phyloP scores from a whole-genome alignment of 2,329 filamentous ascomycete genomes.

The Coniochaeta hoffmannii region DNA sequence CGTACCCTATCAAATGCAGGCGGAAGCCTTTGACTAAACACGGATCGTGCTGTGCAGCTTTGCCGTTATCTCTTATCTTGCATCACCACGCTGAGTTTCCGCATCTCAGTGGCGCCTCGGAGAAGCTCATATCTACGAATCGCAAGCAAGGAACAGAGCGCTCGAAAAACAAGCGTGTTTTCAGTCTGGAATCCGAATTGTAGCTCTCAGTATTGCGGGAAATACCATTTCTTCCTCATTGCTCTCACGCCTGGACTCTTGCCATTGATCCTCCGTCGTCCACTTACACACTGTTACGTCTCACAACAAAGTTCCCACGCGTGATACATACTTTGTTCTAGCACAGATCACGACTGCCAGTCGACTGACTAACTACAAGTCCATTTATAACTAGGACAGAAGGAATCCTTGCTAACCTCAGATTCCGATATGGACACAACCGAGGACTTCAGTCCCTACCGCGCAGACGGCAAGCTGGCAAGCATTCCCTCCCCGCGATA shows the following conservation, averaged over 20 bases:
- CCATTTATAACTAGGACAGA: too few species aligned
- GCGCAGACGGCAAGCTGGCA: conserved; percentile 49
- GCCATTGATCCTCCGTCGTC: background rate
- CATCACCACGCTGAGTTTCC: background rate
- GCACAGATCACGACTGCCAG: background rate
- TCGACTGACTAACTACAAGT: too few species aligned
- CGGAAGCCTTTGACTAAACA: background rate
- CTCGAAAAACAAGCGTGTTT: background rate
- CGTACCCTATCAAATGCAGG: too few species aligned
- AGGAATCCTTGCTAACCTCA: background rate
- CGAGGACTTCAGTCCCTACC: conserved; percentile 49
- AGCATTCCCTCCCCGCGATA: conserved; percentile 12
- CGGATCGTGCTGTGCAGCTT: background rate
- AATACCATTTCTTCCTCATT: background rate
- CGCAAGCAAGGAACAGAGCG: background rate
- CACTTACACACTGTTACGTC: background rate
- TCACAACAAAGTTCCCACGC: background rate
- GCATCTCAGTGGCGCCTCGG: conserved; percentile 3
- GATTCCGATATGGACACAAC: conserved; percentile 20
- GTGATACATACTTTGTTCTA: background rate
- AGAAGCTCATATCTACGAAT: conserved; percentile 2
- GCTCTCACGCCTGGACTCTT: background rate
- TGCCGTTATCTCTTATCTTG: conserved; percentile 2
- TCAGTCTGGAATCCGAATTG: background rate
- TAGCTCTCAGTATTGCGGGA: background rate